Evolutionary conservation across 306 rosid genomes (phyloP).

Genomic region (Leucaena leucocephala): DNA sequence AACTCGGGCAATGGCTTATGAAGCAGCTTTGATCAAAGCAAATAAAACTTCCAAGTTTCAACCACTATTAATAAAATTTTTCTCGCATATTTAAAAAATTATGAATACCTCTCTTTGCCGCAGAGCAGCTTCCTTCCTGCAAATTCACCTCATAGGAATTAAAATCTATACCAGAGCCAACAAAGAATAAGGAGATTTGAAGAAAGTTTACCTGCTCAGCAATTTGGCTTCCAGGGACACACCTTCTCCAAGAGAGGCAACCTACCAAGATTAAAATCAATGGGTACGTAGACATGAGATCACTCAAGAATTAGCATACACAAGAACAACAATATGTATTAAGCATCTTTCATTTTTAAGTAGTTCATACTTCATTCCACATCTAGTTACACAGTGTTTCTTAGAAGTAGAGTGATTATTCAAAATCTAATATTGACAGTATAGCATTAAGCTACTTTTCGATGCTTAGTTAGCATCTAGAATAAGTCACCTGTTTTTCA

Average conservation of each 20-base stretch:
- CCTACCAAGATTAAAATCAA: conserved; percentile 57
- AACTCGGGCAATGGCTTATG: conserved; percentile 28
- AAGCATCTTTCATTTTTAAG: conserved; percentile 12
- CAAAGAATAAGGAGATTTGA: conserved; percentile 24
- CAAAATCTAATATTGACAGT: conserved; percentile 8
- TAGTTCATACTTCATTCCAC: conserved; percentile 1
- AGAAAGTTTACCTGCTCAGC: conserved; percentile 68
- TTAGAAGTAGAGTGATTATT: background rate
- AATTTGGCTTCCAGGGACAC: conserved; percentile 95
- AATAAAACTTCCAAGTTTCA: conserved; percentile 10
- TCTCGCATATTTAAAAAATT: conserved; percentile 30
- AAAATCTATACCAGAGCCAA: conserved; percentile 24
- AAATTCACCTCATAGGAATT: conserved; percentile 44
- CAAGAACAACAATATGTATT: background rate
- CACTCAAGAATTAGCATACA: conserved; percentile 3
- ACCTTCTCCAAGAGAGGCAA: conserved; percentile 95
- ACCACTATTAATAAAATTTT: background rate
- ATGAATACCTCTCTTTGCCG: conserved; percentile 91
- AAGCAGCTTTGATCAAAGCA: conserved; percentile 30
- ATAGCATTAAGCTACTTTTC: conserved; percentile 1
- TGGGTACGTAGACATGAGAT: conserved; percentile 27
- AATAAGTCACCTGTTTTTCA: conserved; percentile 77
- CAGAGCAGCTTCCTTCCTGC: conserved; percentile 95
- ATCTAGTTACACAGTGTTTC: background rate
- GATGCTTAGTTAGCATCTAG: conserved; percentile 21